A percentile compares a stretch with the other conserved stretches of the same genome.
phyloP scores from a whole-genome alignment of 192 early-diverging fungal species.

The Coemansia sp. region DNA sequence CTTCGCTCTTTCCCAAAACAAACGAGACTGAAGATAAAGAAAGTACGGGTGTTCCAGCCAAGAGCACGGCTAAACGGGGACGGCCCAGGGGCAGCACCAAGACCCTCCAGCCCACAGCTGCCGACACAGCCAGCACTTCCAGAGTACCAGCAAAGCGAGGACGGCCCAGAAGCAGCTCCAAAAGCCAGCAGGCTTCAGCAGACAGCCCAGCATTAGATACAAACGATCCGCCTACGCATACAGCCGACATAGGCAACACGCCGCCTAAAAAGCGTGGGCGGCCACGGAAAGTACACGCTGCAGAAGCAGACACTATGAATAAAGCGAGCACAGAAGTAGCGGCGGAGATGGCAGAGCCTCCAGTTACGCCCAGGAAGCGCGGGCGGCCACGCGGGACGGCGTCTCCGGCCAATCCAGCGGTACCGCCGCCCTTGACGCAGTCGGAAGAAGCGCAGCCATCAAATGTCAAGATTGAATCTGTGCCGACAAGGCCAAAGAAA shows the following conservation, averaged over 20 bases:
- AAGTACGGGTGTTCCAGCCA: too few relatives aligned
- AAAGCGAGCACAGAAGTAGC: not conserved
- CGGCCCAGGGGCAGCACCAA: not conserved
- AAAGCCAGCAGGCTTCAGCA: not conserved
- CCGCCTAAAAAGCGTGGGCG: constrained; percentile 11
- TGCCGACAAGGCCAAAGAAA: not conserved
- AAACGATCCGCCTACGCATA: too few relatives aligned
- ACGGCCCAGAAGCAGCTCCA: constrained; percentile 2
- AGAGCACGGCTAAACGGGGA: not conserved
- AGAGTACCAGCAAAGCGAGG: not conserved
- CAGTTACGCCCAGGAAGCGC: constrained; percentile 1
- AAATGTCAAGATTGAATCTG: not conserved
- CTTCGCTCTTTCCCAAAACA: too few relatives aligned
- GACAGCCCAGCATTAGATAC: not conserved
- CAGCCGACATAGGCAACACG: not conserved
- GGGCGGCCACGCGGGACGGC: constrained; percentile 7
- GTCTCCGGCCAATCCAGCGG: not conserved
- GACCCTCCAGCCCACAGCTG: not conserved
- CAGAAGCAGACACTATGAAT: not conserved
- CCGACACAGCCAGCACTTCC: not conserved
- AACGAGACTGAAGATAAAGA: too few relatives aligned
- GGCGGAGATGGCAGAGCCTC: not conserved
- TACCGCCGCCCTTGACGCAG: not conserved
- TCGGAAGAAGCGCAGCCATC: not conserved
- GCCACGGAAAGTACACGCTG: not conserved